Conservation (phyloP, 345 rosid genomes). For the Carallia brachiata region DNA sequence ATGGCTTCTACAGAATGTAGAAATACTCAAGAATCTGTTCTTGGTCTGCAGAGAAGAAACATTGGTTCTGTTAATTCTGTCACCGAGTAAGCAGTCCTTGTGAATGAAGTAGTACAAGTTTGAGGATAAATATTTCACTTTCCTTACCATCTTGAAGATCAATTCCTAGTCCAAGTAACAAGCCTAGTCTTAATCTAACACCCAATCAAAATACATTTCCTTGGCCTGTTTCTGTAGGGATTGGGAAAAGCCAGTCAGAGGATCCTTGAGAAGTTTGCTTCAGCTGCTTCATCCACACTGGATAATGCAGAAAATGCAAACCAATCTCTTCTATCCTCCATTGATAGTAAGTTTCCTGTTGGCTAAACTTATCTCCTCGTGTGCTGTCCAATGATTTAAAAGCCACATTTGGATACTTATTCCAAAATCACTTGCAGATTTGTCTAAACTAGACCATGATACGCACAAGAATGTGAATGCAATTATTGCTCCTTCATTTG, state of each 20-base stretch:
- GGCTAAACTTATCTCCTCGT: neutral
- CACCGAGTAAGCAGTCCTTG: neutral
- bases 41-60: neutral
- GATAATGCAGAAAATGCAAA: conserved; percentile 4
- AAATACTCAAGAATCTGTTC: neutral
- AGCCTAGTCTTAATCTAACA: no score
- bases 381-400: neutral
- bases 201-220: neutral
- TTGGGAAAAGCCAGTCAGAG: neutral
- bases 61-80: neutral
- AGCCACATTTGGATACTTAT: neutral
- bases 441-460: neutral
- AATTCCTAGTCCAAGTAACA: no score
- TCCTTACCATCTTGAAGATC: no score
- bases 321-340: conserved; percentile 2
- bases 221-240: neutral
- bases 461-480: neutral
- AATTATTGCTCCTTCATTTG: neutral
- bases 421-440: neutral
- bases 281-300: neutral
- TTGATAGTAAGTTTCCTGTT: neutral
- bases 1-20: neutral
- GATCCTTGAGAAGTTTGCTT: conserved; percentile 1
- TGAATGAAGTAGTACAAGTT: no score
- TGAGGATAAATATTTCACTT: no score